Evolutionary conservation across 306 rosid species (phyloP).

Genomic region (Sicyos baderoa): DNA sequence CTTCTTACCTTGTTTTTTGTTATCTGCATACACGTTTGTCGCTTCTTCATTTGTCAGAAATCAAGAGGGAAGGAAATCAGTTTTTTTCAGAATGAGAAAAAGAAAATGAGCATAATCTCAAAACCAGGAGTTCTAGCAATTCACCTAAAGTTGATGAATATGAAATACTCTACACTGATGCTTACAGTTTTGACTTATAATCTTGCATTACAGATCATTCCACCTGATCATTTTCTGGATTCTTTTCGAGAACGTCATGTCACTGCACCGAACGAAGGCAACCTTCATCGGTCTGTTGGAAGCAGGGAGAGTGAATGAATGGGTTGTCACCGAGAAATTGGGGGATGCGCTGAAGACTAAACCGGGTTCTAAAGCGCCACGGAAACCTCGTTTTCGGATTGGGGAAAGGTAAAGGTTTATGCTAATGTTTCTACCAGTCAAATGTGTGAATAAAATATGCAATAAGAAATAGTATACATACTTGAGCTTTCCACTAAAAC

Average conservation of each 20-base stretch:
- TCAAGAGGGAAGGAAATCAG: neutral
- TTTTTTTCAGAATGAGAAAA: neutral
- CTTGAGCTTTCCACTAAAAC: neutral
- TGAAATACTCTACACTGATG: neutral
- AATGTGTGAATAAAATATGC: neutral
- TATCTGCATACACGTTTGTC: neutral
- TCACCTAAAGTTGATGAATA: neutral
- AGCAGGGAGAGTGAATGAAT: conserved; percentile 74
- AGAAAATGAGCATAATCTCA: neutral
- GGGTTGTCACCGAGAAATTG: conserved; percentile 91
- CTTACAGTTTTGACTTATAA: neutral
- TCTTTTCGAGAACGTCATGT: conserved; percentile 90
- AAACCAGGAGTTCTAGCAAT: neutral
- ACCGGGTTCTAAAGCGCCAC: conserved; percentile 44
- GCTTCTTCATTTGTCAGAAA: neutral
- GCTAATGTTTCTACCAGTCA: neutral
- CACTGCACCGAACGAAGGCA: conserved; percentile 86
- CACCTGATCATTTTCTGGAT: conserved; percentile 83
- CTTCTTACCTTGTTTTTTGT: neutral
- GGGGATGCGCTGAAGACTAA: conserved; percentile 79
- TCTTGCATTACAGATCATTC: conserved; percentile 58
- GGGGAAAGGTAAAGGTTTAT: conserved; percentile 48
- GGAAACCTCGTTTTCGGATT: conserved; percentile 40
- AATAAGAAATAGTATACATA: neutral
- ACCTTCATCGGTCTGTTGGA: conserved; percentile 77